phyloP scores from a whole-genome alignment of 2,329 filamentous ascomycete species.

The Cercospora nicotianae region DNA sequence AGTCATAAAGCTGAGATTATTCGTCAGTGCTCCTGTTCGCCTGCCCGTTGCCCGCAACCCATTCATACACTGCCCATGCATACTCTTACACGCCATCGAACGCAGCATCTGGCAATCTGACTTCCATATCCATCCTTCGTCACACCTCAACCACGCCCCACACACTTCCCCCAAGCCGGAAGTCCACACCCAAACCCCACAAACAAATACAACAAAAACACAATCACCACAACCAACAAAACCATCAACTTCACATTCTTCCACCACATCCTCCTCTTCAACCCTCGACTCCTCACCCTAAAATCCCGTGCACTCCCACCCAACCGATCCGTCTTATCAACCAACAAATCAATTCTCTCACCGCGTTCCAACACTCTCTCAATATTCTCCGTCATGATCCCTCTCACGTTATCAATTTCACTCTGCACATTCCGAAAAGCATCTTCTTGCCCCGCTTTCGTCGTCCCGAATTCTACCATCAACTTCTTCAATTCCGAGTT shows the following conservation, averaged over 20 bases:
- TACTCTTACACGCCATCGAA: not conserved
- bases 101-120: not conserved
- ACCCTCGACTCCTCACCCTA: conserved; percentile 76
- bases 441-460: conserved; percentile 72
- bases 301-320: conserved; percentile 90
- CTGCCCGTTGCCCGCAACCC: not conserved
- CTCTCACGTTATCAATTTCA: conserved; percentile 88
- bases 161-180: conserved; percentile 48
- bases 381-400: conserved; percentile 94
- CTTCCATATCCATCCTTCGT: not conserved
- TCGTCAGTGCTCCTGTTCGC: not conserved
- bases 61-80: not conserved
- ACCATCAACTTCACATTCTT: conserved; percentile 97
- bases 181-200: conserved; percentile 72
- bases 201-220: conserved; percentile 70
- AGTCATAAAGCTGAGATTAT: not conserved
- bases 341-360: conserved; percentile 87
- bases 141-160: conserved; percentile 20
- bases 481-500: conserved; percentile 74
- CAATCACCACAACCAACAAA: conserved; percentile 68
- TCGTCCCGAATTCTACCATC: conserved; percentile 82
- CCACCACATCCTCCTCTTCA: conserved; percentile 98
- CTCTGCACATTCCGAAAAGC: conserved; percentile 78
- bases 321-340: conserved; percentile 93
- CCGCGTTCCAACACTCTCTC: conserved; percentile 84